A percentile compares a stretch with the other conserved stretches of the same genome.
Conservation (phyloP, 2,329 filamentous ascomycete genomes). For the Penicillium sp. region DNA sequence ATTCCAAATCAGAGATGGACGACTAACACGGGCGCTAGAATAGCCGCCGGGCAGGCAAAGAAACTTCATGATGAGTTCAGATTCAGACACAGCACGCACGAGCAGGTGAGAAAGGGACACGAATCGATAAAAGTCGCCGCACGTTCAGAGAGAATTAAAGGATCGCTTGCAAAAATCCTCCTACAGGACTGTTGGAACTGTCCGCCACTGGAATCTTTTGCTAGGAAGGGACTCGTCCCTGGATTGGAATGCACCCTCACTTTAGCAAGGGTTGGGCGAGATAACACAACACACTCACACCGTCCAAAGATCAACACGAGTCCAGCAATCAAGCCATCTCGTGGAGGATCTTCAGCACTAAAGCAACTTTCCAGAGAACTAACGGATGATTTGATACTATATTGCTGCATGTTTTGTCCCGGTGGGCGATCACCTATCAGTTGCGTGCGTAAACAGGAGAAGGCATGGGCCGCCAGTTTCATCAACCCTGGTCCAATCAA, state of each 20-base stretch:
- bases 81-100: background rate
- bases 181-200: no score
- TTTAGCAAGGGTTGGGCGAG: slow-evolving; percentile 17
- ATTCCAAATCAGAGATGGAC: background rate
- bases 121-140: background rate
- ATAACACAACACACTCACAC: background rate
- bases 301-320: no score
- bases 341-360: no score
- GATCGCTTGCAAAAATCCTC: no score
- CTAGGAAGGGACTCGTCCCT: slow-evolving; percentile 11
- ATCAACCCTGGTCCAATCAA: slow-evolving; percentile 7
- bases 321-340: no score
- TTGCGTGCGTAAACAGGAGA: slow-evolving; percentile 10
- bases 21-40: slow-evolving; percentile 18
- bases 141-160: no score
- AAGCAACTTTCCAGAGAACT: background rate
- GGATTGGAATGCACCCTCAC: slow-evolving; percentile 20
- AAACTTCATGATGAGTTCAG: slow-evolving; percentile 17
- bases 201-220: slow-evolving; percentile 9
- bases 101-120: background rate
- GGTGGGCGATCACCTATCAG: background rate
- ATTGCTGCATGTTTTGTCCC: slow-evolving; percentile 1
- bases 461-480: slow-evolving; percentile 6
- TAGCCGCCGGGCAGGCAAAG: slow-evolving; percentile 20
- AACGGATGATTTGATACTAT: slow-evolving; percentile 3